A percentile compares a stretch with the other conserved stretches of the same genome.
phyloP scores from a whole-genome alignment of 2,329 filamentous ascomycete species.

The Cladophialophora chaetospira region DNA sequence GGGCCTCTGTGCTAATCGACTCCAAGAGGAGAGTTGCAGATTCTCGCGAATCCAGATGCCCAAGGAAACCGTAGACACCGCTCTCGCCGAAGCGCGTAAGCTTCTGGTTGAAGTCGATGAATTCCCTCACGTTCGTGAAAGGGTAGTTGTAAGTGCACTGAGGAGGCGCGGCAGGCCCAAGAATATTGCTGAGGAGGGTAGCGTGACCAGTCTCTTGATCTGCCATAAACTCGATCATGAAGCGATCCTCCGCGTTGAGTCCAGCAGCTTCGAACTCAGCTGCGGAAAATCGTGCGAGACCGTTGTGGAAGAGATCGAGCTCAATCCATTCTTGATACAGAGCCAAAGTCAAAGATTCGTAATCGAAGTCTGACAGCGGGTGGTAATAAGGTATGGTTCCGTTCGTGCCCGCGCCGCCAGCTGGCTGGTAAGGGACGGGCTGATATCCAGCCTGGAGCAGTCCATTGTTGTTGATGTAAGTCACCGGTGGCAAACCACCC shows the following conservation, averaged over 20 bases:
- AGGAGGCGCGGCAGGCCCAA: constrained; percentile 66
- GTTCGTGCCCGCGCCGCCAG: constrained; percentile 75
- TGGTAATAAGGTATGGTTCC: constrained; percentile 57
- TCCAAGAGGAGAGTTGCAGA: constrained; percentile 65
- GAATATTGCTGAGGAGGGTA: constrained; percentile 72
- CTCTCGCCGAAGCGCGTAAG: constrained; percentile 73
- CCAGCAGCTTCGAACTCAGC: constrained; percentile 70
- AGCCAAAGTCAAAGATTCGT: constrained; percentile 67
- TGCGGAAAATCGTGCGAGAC: constrained; percentile 67
- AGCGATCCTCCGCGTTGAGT: constrained; percentile 68
- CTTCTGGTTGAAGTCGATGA: constrained; percentile 65
- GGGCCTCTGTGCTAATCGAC: constrained; percentile 57
- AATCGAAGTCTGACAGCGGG: constrained; percentile 80
- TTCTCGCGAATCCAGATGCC: constrained; percentile 74
- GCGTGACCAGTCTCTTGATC: constrained; percentile 77
- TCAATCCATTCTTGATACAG: constrained; percentile 86
- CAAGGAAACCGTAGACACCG: constrained; percentile 78
- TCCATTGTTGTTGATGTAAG: constrained; percentile 72
- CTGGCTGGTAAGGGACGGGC: constrained; percentile 72
- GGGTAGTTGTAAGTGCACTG: constrained; percentile 82
- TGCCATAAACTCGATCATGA: constrained; percentile 73
- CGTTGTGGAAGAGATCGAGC: constrained; percentile 78
- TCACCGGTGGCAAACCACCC: constrained; percentile 60
- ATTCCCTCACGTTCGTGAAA: constrained; percentile 57
- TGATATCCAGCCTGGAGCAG: constrained; percentile 62